Evolutionary conservation across 2,329 filamentous ascomycete species (phyloP), one percentile per base, ranked within the genome.

Genomic region (Dothideomycetes sp.): DNA sequence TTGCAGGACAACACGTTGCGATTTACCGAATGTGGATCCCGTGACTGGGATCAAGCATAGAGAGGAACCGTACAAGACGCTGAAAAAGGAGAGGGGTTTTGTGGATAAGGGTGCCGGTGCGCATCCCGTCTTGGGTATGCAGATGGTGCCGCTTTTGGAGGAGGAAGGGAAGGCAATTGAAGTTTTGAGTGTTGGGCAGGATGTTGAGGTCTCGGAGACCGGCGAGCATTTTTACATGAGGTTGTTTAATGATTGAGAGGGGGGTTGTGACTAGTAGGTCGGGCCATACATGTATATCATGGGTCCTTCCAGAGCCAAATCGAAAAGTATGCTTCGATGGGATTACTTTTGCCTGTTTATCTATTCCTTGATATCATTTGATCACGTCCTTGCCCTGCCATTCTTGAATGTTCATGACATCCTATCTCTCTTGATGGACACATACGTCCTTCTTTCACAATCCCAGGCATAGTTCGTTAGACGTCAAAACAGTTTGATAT

Each of bases 1-100:
- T 0, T 80, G 78, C 51, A 73, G 80, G 20, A 83, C 80, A 1
- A 75, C 78, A 1, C 70, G 81, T 41, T 85, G 82, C 62, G 82
- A 78, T 50, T 58, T 86, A 50, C 80, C 80, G 15, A 85, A 85
- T 49, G 77, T 84, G 1, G 70, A 84, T 55, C 80, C 71, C 1
- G 64, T 65, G 13, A 77, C 66, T 5, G 82, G 73, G n/a, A 53
- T 69, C 24, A 52, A 47, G 47, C 55, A 59, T 35, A 45, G 42
- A 29, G 52, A 54, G 17, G 56, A 60, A 45, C 58, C 58, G 7
- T 51, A 51, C 22, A 45, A 44, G 10, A 56, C 58, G 5, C 30
- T 60, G 36, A 50, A 49, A 22, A 44, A 49, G 38, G 51, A 48
- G 13, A 47, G 56, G 33, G 49, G 53, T 33, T 7, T 24, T 11